phyloP scores from a whole-genome alignment of 441 rosid genomes.

The Jatropha podagrica region DNA sequence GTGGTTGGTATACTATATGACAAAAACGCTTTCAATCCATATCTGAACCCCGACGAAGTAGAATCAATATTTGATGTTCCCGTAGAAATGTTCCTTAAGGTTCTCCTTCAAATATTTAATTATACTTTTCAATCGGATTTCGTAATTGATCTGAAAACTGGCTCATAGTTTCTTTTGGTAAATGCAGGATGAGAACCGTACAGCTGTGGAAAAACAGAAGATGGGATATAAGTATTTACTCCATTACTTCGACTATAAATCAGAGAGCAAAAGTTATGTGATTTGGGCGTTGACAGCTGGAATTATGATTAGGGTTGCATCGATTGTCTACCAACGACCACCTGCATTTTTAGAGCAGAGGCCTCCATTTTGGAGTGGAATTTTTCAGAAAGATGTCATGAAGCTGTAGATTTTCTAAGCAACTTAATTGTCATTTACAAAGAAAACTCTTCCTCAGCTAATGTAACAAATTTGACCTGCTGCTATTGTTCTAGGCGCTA shows the following conservation, averaged over 20 bases:
- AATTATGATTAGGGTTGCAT: constrained; percentile 57
- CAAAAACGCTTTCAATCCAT: constrained; percentile 47
- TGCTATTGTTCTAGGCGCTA: too few relatives aligned
- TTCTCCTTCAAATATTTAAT: constrained; percentile 15
- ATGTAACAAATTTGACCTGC: not conserved
- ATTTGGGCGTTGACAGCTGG: constrained; percentile 78
- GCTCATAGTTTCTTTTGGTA: not conserved
- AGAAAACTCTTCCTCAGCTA: constrained; percentile 9
- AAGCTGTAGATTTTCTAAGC: constrained; percentile 12
- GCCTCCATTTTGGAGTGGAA: constrained; percentile 52
- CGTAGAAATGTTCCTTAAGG: constrained; percentile 78
- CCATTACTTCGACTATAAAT: constrained; percentile 56
- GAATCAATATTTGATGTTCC: constrained; percentile 73
- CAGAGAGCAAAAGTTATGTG: constrained; percentile 33
- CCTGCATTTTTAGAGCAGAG: constrained; percentile 58
- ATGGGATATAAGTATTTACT: constrained; percentile 51
- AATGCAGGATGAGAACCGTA: constrained; percentile 55
- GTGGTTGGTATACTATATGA: constrained; percentile 52
- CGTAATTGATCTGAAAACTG: constrained; percentile 8
- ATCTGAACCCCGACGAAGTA: constrained; percentile 52
- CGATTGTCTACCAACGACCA: constrained; percentile 48
- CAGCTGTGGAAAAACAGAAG: constrained; percentile 51
- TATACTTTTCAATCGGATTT: not conserved
- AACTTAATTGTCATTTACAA: not conserved
- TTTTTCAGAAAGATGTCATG: constrained; percentile 5